phyloP scores from a whole-genome alignment of 2,329 filamentous ascomycete genomes.

The Huntiella decipiens region DNA sequence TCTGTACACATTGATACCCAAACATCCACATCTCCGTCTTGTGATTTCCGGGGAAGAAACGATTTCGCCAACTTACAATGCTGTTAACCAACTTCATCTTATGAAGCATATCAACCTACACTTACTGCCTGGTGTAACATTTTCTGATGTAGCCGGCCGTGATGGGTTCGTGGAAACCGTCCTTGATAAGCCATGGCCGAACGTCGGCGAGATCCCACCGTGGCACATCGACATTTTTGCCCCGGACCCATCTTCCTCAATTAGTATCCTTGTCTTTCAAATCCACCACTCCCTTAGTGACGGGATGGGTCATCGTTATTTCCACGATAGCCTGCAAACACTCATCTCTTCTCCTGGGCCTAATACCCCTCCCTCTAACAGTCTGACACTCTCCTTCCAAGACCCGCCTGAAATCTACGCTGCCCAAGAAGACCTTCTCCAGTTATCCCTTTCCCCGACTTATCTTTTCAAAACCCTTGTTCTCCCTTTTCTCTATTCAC shows the following conservation, averaged over 20 bases:
- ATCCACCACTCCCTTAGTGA: conserved; percentile 36
- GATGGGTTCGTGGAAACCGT: conserved; percentile 13
- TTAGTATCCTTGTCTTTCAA: conserved; percentile 26
- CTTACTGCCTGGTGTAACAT: background rate
- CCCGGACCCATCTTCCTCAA: conserved; percentile 17
- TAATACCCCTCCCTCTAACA: background rate
- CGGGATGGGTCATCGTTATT: conserved; percentile 27
- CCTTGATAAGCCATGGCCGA: conserved; percentile 22
- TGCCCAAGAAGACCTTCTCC: conserved; percentile 24
- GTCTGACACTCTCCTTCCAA: background rate
- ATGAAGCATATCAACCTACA: conserved; percentile 22
- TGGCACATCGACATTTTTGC: conserved; percentile 28
- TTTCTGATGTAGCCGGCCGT: background rate
- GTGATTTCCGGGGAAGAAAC: conserved; percentile 28
- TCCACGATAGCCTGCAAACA: conserved; percentile 28
- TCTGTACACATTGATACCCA: conserved; percentile 15
- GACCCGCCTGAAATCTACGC: conserved; percentile 16
- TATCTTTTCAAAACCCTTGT: conserved; percentile 25
- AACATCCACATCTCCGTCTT: background rate
- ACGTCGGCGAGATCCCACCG: conserved; percentile 22
- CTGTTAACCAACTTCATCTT: no score
- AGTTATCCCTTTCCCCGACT: conserved; percentile 17
- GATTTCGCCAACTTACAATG: conserved; percentile 17
- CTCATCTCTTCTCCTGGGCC: conserved; percentile 20
- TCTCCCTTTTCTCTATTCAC: conserved; percentile 22